Conservation (phyloP, 441 rosid species). For the Gossypium schwendimanii region DNA sequence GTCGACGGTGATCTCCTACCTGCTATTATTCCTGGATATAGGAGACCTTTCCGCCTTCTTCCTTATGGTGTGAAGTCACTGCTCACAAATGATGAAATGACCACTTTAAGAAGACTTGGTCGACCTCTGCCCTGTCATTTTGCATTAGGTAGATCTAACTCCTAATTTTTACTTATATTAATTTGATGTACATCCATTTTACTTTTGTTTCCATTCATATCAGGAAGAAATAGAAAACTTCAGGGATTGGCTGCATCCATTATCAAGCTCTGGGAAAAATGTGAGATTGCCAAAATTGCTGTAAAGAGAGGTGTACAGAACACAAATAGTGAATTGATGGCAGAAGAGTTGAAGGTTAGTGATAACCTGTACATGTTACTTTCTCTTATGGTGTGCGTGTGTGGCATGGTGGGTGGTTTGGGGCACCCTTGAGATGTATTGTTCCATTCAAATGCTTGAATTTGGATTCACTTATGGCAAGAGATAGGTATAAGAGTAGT, state of each 20-base stretch:
- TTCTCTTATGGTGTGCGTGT: not conserved
- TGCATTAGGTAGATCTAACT: slow-evolving; percentile 54
- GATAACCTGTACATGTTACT: not conserved
- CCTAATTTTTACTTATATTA: slow-evolving; percentile 6
- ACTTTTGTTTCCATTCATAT: slow-evolving; percentile 16
- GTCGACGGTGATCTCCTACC: slow-evolving; percentile 94
- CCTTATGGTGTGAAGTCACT: slow-evolving; percentile 77
- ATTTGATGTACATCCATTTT: slow-evolving; percentile 9
- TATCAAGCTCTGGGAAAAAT: slow-evolving; percentile 93
- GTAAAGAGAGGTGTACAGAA: slow-evolving; percentile 87
- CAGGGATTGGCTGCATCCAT: slow-evolving; percentile 85
- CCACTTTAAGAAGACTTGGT: slow-evolving; percentile 80
- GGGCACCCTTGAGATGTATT: not conserved
- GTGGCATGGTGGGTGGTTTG: not conserved
- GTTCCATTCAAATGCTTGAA: not conserved
- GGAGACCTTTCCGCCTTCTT: slow-evolving; percentile 91
- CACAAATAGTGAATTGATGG: slow-evolving; percentile 79
- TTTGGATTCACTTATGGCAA: not conserved
- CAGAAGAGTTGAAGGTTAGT: slow-evolving; percentile 80
- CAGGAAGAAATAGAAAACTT: slow-evolving; percentile 87
- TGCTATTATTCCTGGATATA: slow-evolving; percentile 64
- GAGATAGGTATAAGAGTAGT: not conserved
- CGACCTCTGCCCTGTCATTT: slow-evolving; percentile 92
- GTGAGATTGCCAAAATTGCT: slow-evolving; percentile 90
- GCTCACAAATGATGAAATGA: slow-evolving; percentile 92